A percentile compares a stretch with the other conserved stretches of the same genome.
These are phyloP conservation scores for Ogataea neopini DNA, from an alignment of 805 yeast genomes.

Conservation along the genomic window DNA sequence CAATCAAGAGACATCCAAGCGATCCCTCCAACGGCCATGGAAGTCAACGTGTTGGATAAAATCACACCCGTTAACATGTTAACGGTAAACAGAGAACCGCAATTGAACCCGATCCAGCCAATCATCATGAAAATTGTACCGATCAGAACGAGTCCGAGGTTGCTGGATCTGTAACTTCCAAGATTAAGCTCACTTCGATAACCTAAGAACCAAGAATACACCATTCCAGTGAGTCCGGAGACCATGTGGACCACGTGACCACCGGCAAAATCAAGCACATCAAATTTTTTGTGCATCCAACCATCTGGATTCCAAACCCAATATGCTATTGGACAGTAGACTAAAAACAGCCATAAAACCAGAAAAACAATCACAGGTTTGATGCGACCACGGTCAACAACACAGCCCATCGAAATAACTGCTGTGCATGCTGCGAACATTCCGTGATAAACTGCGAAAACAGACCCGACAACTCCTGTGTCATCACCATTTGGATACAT, in stretches of 20 bases:
- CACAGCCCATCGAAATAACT: conserved; percentile 83
- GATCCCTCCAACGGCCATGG: conserved; percentile 80
- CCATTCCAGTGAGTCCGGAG: conserved; percentile 86
- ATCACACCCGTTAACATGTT: conserved; percentile 76
- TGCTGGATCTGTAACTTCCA: conserved; percentile 84
- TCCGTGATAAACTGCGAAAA: conserved; percentile 76
- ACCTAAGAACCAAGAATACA: conserved; percentile 72
- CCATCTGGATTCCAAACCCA: conserved; percentile 93
- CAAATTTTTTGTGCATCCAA: conserved; percentile 77
- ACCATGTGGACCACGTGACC: conserved; percentile 92
- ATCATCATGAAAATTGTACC: conserved; percentile 83
- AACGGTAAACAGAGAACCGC: conserved; percentile 80
- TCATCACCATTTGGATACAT: conserved; percentile 16
- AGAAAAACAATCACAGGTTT: conserved; percentile 76
- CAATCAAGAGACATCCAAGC: conserved; percentile 84
- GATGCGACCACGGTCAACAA: conserved; percentile 85
- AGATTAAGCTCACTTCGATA: conserved; percentile 62
- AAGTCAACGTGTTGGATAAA: conserved; percentile 76
- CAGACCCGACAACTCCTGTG: conserved; percentile 53
- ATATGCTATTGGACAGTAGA: conserved; percentile 83
- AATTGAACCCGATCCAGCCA: conserved; percentile 92
- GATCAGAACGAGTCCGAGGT: conserved; percentile 75
- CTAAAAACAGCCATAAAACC: conserved; percentile 83
- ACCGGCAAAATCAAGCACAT: conserved; percentile 89
- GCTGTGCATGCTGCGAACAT: conserved; percentile 82